phyloP scores from a whole-genome alignment of 2,329 filamentous ascomycete genomes.

The Colletotrichum sp. region DNA sequence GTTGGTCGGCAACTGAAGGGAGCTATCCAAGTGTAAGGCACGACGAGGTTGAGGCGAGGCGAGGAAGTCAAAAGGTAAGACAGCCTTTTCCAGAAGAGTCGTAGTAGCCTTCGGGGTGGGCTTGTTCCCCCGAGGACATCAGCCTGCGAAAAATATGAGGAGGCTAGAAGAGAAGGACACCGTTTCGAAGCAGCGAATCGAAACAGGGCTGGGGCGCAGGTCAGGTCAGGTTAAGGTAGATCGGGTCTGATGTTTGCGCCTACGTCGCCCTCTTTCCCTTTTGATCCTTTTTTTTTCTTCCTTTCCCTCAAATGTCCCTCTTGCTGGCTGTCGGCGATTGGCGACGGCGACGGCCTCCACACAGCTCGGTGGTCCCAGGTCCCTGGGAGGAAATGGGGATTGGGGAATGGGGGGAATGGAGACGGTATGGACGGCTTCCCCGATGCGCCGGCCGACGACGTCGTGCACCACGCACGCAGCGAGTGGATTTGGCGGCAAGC shows the following conservation, averaged over 20 bases:
- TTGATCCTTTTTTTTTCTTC: not conserved
- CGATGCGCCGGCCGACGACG: constrained; percentile 10
- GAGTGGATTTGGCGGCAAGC: not conserved
- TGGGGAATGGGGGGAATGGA: not conserved
- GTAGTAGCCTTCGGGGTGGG: not conserved
- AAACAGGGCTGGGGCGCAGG: constrained; percentile 12
- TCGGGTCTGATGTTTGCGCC: not conserved
- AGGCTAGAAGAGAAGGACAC: not conserved
- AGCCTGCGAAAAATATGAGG: not conserved
- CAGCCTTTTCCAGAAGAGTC: not conserved
- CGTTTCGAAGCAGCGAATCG: not conserved
- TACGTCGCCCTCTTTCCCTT: not conserved
- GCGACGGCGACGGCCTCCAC: not conserved
- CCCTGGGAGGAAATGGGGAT: not conserved
- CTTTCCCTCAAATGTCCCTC: not conserved
- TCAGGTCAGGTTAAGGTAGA: not conserved
- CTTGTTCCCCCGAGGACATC: not conserved
- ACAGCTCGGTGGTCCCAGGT: not conserved
- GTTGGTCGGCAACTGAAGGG: not conserved
- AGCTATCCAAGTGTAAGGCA: not conserved
- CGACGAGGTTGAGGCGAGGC: not conserved
- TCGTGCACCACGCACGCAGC: not conserved
- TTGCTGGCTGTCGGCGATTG: not conserved
- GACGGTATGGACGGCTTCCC: constrained; percentile 11
- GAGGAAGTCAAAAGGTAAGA: not conserved